These are phyloP conservation scores for Phoma sp. DNA, from an alignment of 2,329 filamentous ascomycete genomes.

Conservation along the genomic window DNA sequence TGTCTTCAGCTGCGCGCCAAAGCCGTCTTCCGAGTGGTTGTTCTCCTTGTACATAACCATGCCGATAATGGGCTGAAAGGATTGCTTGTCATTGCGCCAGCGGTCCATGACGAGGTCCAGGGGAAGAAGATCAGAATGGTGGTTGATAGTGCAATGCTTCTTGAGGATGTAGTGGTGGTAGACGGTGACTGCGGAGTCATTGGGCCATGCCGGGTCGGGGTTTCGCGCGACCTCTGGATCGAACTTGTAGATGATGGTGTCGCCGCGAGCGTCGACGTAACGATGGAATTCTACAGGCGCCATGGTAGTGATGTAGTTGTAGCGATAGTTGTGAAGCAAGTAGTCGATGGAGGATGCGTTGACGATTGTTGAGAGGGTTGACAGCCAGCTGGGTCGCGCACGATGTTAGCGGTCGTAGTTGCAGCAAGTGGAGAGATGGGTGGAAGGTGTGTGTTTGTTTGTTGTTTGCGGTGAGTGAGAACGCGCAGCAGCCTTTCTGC, in stretches of 20 bases:
- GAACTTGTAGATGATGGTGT: slow-evolving; percentile 27
- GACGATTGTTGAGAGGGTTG: neutral
- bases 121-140: slow-evolving; percentile 18
- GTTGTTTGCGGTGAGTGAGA: neutral
- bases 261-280: slow-evolving; percentile 19
- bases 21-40: neutral
- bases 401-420: neutral
- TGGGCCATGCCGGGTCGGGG: slow-evolving; percentile 1
- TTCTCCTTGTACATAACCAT: slow-evolving; percentile 18
- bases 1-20: neutral
- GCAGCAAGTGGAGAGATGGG: neutral
- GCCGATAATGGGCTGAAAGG: slow-evolving; percentile 7
- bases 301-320: slow-evolving; percentile 2
- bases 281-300: slow-evolving; percentile 19
- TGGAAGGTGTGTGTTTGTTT: too few species aligned
- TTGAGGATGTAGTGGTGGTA: slow-evolving; percentile 18
- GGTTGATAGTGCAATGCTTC: neutral
- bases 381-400: neutral
- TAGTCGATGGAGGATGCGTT: neutral
- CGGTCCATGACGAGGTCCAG: slow-evolving; percentile 11
- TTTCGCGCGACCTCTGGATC: slow-evolving; percentile 16
- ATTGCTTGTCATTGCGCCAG: slow-evolving; percentile 18
- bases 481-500: neutral
- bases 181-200: slow-evolving; percentile 17
- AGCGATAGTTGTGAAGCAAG: neutral